Conservation (phyloP, 1,284 basidiomycete genomes). For the Anthracocystis setariae region DNA sequence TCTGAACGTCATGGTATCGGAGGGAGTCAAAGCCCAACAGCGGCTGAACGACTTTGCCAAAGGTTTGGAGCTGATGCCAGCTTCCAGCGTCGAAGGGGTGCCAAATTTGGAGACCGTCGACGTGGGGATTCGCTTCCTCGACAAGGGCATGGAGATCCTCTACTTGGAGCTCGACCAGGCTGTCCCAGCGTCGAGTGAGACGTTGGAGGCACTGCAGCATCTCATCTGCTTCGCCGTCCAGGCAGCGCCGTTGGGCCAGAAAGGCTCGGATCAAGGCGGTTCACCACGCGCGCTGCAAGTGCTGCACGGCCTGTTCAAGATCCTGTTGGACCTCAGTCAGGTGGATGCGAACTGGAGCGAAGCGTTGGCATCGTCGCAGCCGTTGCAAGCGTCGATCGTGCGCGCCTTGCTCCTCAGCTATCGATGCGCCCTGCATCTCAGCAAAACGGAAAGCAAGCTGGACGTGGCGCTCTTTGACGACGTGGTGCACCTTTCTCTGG, state of each 20-base stretch:
- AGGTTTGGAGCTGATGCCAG: constrained; percentile 28
- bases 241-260: constrained; percentile 18
- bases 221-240: constrained; percentile 31
- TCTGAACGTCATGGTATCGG: constrained; percentile 13
- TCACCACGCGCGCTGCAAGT: constrained; percentile 31
- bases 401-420: constrained; percentile 32
- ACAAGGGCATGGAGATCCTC: constrained; percentile 43
- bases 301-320: constrained; percentile 38
- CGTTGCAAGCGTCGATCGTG: constrained; percentile 16
- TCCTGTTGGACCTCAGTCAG: constrained; percentile 42
- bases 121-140: constrained; percentile 39
- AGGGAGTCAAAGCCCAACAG: constrained; percentile 26
- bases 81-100: constrained; percentile 14
- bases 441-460: constrained; percentile 1
- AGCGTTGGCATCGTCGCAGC: constrained; percentile 23
- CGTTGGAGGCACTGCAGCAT: constrained; percentile 15
- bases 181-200: constrained; percentile 21
- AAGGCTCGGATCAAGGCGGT: background rate
- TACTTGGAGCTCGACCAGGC: constrained; percentile 35
- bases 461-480: constrained; percentile 28
- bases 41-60: constrained; percentile 36
- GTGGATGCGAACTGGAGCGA: constrained; percentile 47
- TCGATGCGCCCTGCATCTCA: constrained; percentile 9
- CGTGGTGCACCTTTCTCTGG: constrained; percentile 44
- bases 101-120: constrained; percentile 46